Conservation (phyloP, 2,329 filamentous ascomycete species). For the Hypoxylon sp. region DNA sequence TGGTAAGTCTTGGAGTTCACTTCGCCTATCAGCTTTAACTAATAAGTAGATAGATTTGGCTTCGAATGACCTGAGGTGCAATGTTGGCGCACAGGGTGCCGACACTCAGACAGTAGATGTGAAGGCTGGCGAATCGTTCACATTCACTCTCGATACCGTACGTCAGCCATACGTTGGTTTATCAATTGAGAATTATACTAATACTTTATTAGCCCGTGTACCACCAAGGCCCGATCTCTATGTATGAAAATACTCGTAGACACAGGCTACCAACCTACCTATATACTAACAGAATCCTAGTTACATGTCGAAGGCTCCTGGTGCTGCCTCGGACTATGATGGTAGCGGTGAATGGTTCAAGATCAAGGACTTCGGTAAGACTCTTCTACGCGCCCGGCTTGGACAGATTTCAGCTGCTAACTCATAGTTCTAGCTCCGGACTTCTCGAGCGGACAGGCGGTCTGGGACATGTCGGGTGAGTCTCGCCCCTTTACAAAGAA, state of each 20-base stretch:
- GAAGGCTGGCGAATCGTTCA: constrained; percentile 58
- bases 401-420: constrained; percentile 10
- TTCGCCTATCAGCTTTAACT: constrained; percentile 7
- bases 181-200: background rate
- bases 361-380: constrained; percentile 57
- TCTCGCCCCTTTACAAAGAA: background rate
- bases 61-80: constrained; percentile 61
- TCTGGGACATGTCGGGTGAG: constrained; percentile 56
- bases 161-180: constrained; percentile 2
- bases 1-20: constrained; percentile 39
- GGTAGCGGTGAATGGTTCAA: constrained; percentile 61
- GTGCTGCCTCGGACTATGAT: constrained; percentile 56
- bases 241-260: constrained; percentile 46
- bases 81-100: constrained; percentile 56
- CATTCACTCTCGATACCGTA: constrained; percentile 56
- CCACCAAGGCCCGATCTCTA: constrained; percentile 60
- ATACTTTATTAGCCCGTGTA: constrained; percentile 56
- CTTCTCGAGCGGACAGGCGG: constrained; percentile 54
- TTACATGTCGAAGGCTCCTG: constrained; percentile 60
- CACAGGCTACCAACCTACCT: background rate
- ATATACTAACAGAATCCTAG: constrained; percentile 42
- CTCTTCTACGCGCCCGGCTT: background rate
- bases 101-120: constrained; percentile 55
- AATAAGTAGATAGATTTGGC: constrained; percentile 52
- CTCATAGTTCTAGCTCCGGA: constrained; percentile 50